Conservation (phyloP, 148 eudicot species). For the Gaultheria prostrata region DNA sequence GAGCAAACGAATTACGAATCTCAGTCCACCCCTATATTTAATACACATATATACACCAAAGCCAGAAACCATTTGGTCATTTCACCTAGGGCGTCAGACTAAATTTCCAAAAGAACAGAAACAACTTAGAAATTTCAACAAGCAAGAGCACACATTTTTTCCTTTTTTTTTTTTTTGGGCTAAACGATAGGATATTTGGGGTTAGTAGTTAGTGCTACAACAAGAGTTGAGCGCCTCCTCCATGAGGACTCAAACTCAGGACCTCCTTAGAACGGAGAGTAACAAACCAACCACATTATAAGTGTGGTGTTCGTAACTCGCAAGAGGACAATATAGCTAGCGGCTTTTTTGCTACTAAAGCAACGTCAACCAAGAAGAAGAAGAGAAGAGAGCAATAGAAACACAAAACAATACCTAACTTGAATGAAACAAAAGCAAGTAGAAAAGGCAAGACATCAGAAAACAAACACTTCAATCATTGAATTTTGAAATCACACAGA, state of each 20-base stretch:
- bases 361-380: not conserved
- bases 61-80: not conserved
- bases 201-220: too few species aligned
- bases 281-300: too few species aligned
- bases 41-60: not conserved
- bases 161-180: too few species aligned
- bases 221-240: too few species aligned
- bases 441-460: not conserved
- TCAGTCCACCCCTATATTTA: not conserved
- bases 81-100: not conserved
- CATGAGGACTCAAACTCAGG: too few species aligned
- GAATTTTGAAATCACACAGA: not conserved
- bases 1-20: not conserved
- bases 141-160: not conserved
- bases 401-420: not conserved
- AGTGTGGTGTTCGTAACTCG: too few species aligned
- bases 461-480: not conserved
- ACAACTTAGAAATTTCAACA: not conserved
- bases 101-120: not conserved
- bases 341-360: not conserved
- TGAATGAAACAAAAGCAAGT: not conserved
- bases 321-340: not conserved
- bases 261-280: too few species aligned
- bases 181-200: too few species aligned
- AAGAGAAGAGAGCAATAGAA: not conserved